These are phyloP conservation scores for Apiospora aurea DNA, from an alignment of 2,329 filamentous ascomycete species.

Conservation along the genomic window DNA sequence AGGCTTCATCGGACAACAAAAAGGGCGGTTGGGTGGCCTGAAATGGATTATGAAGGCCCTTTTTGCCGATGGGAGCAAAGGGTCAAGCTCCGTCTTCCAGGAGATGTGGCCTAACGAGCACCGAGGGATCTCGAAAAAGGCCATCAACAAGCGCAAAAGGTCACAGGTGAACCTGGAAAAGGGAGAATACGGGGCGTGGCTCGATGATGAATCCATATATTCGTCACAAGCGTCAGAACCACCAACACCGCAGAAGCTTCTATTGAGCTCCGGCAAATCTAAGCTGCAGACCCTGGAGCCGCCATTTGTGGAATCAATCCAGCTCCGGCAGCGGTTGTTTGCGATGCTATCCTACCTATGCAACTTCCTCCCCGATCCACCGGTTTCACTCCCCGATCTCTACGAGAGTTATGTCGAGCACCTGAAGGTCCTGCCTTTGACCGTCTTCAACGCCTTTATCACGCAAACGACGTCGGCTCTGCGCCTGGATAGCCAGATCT, in stretches of 20 bases:
- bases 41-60: slow-evolving; percentile 70
- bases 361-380: slow-evolving; percentile 52
- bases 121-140: slow-evolving; percentile 49
- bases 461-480: slow-evolving; percentile 47
- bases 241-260: slow-evolving; percentile 50
- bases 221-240: slow-evolving; percentile 56
- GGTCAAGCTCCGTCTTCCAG: slow-evolving; percentile 61
- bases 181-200: slow-evolving; percentile 66
- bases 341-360: slow-evolving; percentile 59
- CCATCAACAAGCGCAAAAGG: slow-evolving; percentile 58
- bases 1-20: slow-evolving; percentile 59
- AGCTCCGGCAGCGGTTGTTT: slow-evolving; percentile 69
- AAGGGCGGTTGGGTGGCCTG: slow-evolving; percentile 50
- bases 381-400: slow-evolving; percentile 56
- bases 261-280: slow-evolving; percentile 36
- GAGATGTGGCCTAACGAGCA: slow-evolving; percentile 75
- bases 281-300: slow-evolving; percentile 47
- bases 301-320: slow-evolving; percentile 60
- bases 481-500: slow-evolving; percentile 48
- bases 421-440: slow-evolving; percentile 64
- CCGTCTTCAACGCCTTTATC: slow-evolving; percentile 63
- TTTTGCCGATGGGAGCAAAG: slow-evolving; percentile 68
- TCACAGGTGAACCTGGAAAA: slow-evolving; percentile 64
- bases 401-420: slow-evolving; percentile 65
- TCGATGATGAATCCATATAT: slow-evolving; percentile 59